Base-by-base conservation (phyloP, 2,329 filamentous ascomycete genomes). In the Pseudocercospora musae region DNA sequence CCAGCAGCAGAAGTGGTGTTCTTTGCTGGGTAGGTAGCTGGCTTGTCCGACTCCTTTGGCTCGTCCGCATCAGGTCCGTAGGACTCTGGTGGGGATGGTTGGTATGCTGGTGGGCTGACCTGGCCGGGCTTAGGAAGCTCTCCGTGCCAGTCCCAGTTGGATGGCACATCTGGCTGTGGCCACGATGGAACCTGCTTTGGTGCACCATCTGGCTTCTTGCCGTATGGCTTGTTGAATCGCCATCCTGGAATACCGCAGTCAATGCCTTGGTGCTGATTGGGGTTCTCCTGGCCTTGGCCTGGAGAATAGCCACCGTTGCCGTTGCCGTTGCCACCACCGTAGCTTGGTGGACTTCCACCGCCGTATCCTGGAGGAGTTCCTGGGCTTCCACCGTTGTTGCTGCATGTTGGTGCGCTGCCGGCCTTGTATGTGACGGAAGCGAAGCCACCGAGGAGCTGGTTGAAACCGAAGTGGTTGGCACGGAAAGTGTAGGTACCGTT, bases 401-500 rank as follows among this genome's bases (percentile, higher is more conserved):
- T 31, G 50, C 50, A 54, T 15, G 27, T 54, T 37, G 50, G 27
- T n/a, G 15, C 50, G 50, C 50, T 54, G 29, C 50, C 50, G 9
- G 50, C 29, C 50, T 54, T 25, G 53, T 66, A 66, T 10, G 58
- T 63, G 46, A 66, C 54, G 18, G 60, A 58, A 29, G 60, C 63
- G 27, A 61, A 66, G 6, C 63, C 63, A 18, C 60, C 58, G 23
- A 63, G 25, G 25, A 66, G 44, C 50, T 66, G 63, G 48, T 63
- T 63, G 50, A 58, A 57, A 20, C 57, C 57, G 15, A 60, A 57
- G 58, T 66, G 53, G 50, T 58, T 61, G 37, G 58, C 61, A 31
- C 63, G 60, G 55, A 66, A 58, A 10, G 61, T 66, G 42, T 63
- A 66, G 10, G 82, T 75, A 0, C 82, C 82, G 0, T 78, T 68